Evolutionary conservation across 345 rosid genomes (phyloP), one percentile per base, ranked within the genome.

Genomic region (Theobroma cacao): DNA sequence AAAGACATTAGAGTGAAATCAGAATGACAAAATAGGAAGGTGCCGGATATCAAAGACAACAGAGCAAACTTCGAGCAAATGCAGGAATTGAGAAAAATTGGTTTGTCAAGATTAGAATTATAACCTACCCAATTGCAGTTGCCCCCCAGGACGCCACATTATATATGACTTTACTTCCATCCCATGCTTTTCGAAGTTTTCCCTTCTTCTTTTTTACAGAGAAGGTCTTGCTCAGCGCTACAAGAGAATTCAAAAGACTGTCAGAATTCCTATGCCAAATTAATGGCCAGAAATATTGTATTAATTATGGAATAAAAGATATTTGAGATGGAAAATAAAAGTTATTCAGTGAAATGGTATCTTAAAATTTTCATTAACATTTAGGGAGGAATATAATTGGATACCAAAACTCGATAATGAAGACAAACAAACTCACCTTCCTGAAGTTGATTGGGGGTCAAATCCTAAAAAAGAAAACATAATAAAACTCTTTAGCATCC

Each of bases 141-240:
- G 97, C 99, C 3, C 98, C 95, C 99, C 99, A 96, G 22, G 99
- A 96, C 40, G 98, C 99, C 50, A 91, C 93, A 24, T 96, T 94
- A 82, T 96, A 96, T 50, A 91, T 70, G 74, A 96, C 94, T 86
- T 92, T 94, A 86, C 99, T 94, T 80, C 99, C 99, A 38, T 96
- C 98, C 99, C 97, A 96, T n/a, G 97, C 99, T 88, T 88, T 94
- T n/a, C 91, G 94, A 80, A 96, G 97, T 86, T 90, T 96, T 75
- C 99, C 97, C 78, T 91, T 91, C 55, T 90, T 89, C 89, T 88
- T 94, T 82, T 90, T 94, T 18, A 89, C 86, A 9, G 97, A 91
- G 80, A 96, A 94, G 80, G 94, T 92, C 84, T 89, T 96, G 88
- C 94, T 82, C 63, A 96, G 95, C 65, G 97, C 98, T 96, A 82